Percentiles rank a stretch among this genome's conserved stretches.
Evolutionary conservation across 768 basidiomycete species (phyloP).

Genomic region (Termitomyces sp.): DNA sequence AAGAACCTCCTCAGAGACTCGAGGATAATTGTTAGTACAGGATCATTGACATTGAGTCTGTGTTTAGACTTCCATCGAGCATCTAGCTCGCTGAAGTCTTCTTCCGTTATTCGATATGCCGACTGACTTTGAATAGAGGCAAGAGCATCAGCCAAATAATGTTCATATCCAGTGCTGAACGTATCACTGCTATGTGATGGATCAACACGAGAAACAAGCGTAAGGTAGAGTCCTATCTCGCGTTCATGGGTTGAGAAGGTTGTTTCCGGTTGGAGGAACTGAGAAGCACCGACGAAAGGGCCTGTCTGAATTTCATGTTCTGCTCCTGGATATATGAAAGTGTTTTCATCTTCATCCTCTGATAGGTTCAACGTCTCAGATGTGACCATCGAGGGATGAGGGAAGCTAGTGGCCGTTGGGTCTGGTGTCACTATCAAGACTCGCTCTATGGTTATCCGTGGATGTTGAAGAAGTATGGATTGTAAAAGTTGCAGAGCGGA

Average conservation of each 20-base stretch:
- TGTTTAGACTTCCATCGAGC: constrained; percentile 56
- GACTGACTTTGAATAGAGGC: constrained; percentile 61
- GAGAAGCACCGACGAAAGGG: constrained; percentile 22
- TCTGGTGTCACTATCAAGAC: constrained; percentile 71
- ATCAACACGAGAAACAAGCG: constrained; percentile 75
- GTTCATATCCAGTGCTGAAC: constrained; percentile 84
- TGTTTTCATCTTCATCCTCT: constrained; percentile 52
- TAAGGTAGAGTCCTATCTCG: constrained; percentile 78
- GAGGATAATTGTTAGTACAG: constrained; percentile 67
- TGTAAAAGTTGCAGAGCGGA: constrained; percentile 81
- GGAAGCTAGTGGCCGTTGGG: constrained; percentile 70
- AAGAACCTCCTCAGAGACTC: constrained; percentile 77
- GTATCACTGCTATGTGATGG: constrained; percentile 64
- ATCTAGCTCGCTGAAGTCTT: constrained; percentile 34
- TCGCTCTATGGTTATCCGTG: constrained; percentile 58
- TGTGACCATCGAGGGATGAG: constrained; percentile 46
- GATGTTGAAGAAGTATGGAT: constrained; percentile 69
- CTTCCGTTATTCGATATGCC: constrained; percentile 47
- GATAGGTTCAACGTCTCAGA: constrained; percentile 17
- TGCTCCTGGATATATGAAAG: constrained; percentile 38
- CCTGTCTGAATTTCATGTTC: constrained; percentile 23
- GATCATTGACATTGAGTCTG: constrained; percentile 74
- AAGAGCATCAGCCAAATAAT: constrained; percentile 78
- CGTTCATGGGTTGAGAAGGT: constrained; percentile 81
- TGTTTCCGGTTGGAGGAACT: constrained; percentile 62